Percentiles rank a stretch among this genome's conserved stretches.
Evolutionary conservation across 1,139 yeast species (phyloP).

Genomic region (Yamadazyma conglobata): DNA sequence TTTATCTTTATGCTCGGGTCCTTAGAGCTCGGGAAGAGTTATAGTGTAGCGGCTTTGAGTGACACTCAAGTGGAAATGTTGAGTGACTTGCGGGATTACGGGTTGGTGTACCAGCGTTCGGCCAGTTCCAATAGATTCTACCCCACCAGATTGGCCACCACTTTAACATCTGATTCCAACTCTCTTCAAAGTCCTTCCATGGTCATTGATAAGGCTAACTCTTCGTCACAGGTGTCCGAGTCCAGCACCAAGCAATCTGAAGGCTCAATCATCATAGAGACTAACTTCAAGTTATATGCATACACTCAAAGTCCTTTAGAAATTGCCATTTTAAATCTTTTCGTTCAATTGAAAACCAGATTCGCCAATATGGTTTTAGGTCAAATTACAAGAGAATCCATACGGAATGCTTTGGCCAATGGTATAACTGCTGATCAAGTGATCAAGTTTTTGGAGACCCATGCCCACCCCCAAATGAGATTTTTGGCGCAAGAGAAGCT

Average conservation of each 20-base stretch:
- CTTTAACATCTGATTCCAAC: conserved; percentile 80
- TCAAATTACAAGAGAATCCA: conserved; percentile 86
- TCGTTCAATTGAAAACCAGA: conserved; percentile 79
- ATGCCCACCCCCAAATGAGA: conserved; percentile 93
- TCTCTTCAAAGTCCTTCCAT: conserved; percentile 66
- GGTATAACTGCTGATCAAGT: conserved; percentile 97
- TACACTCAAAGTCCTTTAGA: conserved; percentile 94
- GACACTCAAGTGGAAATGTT: conserved; percentile 84
- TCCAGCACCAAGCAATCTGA: conserved; percentile 20
- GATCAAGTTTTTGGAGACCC: conserved; percentile 81
- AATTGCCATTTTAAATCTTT: conserved; percentile 84
- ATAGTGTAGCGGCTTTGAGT: conserved; percentile 66
- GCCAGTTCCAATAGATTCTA: conserved; percentile 65
- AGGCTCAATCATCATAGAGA: conserved; percentile 84
- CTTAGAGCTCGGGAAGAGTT: conserved; percentile 84
- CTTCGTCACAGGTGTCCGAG: conserved; percentile 16
- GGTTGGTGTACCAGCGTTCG: conserved; percentile 77
- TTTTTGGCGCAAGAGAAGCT: conserved; percentile 63
- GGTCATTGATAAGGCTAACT: conserved; percentile 36
- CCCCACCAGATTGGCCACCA: conserved; percentile 89
- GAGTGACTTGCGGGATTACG: conserved; percentile 87
- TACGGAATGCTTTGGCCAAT: conserved; percentile 74
- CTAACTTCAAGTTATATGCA: conserved; percentile 89
- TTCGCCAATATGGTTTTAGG: conserved; percentile 94
- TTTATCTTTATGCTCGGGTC: conserved; percentile 93